Evolutionary conservation across 768 basidiomycete species (phyloP).

Genomic region (Psilocybe azurescens): DNA sequence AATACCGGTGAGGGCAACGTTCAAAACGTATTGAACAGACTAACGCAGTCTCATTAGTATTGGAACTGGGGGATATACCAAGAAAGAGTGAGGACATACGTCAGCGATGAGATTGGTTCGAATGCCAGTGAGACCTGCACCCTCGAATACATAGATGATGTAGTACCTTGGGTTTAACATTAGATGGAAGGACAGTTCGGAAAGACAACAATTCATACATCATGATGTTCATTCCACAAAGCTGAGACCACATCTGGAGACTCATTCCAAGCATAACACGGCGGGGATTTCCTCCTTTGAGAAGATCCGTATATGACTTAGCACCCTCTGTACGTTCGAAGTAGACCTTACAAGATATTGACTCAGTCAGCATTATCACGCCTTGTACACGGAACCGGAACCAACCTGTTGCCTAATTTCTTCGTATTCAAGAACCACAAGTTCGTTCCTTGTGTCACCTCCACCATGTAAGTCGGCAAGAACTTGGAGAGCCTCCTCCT

Average conservation of each 20-base stretch:
- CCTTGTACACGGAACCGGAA: neutral
- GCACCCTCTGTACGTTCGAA: conserved; percentile 75
- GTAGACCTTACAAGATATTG: conserved; percentile 33
- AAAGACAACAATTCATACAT: conserved; percentile 47
- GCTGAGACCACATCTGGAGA: conserved; percentile 84
- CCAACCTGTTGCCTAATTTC: conserved; percentile 62
- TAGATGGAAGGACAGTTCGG: neutral
- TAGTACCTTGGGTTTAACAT: conserved; percentile 49
- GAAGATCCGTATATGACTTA: conserved; percentile 69
- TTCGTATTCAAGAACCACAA: conserved; percentile 73
- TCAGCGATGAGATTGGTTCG: conserved; percentile 77
- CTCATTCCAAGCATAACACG: conserved; percentile 72
- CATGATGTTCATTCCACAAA: conserved; percentile 83
- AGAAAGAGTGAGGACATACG: conserved; percentile 29
- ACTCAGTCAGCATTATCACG: neutral
- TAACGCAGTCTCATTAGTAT: conserved; percentile 33
- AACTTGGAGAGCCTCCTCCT: conserved; percentile 70
- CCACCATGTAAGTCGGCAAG: conserved; percentile 76
- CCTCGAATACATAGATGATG: conserved; percentile 75
- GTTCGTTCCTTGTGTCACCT: conserved; percentile 60
- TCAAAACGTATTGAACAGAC: conserved; percentile 70
- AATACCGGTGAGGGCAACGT: conserved; percentile 45
- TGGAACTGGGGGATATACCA: neutral
- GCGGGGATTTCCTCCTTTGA: conserved; percentile 69
- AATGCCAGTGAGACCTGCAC: conserved; percentile 76